phyloP scores from a whole-genome alignment of 805 yeast genomes.

The Wickerhamomyces xylosicus region DNA sequence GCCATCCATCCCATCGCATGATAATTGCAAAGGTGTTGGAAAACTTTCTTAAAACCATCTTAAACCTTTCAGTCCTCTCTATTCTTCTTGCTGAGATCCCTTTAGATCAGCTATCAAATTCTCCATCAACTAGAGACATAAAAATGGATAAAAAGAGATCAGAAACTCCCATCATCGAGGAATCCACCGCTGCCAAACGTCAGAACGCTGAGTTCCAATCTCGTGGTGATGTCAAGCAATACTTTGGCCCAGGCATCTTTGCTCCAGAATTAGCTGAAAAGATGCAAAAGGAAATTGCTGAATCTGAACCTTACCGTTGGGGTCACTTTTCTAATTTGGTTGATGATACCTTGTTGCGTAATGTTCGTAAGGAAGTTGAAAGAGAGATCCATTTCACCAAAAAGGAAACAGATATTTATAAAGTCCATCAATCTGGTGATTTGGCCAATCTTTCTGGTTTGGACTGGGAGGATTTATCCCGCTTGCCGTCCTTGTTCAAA shows the following conservation, averaged over 20 bases:
- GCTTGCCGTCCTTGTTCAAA: conserved; percentile 67
- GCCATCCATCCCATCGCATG: no score
- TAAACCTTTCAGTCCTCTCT: no score
- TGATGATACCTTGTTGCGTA: conserved; percentile 65
- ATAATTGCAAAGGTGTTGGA: no score
- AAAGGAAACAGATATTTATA: conserved; percentile 95
- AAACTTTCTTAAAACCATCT: no score
- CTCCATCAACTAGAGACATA: not conserved
- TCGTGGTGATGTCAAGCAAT: conserved; percentile 24
- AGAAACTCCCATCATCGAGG: not conserved
- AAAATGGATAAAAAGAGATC: not conserved
- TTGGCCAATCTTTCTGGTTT: conserved; percentile 86
- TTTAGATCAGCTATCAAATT: no score
- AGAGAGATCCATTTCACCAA: conserved; percentile 80
- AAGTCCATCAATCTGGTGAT: conserved; percentile 84
- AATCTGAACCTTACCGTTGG: conserved; percentile 79
- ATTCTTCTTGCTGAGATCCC: no score
- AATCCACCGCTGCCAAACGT: conserved; percentile 2
- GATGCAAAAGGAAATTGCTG: conserved; percentile 33
- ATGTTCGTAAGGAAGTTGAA: conserved; percentile 79
- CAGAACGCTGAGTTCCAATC: conserved; percentile 9
- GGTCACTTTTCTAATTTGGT: conserved; percentile 71
- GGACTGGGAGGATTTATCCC: conserved; percentile 59
- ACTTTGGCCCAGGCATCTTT: conserved; percentile 42
- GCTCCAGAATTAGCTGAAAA: conserved; percentile 25